phyloP scores from a whole-genome alignment of 2,329 filamentous ascomycete species.

The Didymella lethalis region DNA sequence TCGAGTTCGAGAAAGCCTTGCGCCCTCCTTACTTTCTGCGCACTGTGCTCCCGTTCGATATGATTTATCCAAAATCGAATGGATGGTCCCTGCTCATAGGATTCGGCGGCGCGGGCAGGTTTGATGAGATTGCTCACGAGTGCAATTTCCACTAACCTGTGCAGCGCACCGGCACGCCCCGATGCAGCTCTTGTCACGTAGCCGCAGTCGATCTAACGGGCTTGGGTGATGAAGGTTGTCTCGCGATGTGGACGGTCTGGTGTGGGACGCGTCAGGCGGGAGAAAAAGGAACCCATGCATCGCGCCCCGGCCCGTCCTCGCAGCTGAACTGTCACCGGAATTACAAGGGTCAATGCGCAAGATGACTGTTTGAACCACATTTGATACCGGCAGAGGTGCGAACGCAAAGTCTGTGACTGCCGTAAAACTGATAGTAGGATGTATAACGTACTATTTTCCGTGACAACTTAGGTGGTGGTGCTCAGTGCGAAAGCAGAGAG shows the following conservation, averaged over 20 bases:
- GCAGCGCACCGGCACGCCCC: constrained; percentile 31
- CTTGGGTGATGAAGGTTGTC: constrained; percentile 19
- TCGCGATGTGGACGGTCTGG: constrained; percentile 10
- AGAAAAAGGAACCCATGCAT: constrained; percentile 38
- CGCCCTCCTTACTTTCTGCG: background rate
- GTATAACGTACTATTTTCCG: background rate
- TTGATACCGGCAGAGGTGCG: background rate
- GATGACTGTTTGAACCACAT: constrained; percentile 13
- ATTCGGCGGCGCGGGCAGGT: constrained; percentile 10
- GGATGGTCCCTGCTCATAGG: constrained; percentile 6
- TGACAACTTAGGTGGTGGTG: background rate
- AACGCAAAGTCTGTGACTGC: background rate
- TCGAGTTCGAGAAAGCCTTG: background rate
- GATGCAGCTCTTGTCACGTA: constrained; percentile 28
- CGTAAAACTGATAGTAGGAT: background rate
- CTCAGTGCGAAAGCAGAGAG: constrained; percentile 9
- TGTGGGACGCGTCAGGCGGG: constrained; percentile 39
- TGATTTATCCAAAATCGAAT: background rate
- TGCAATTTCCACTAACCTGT: constrained; percentile 15
- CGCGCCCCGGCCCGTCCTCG: constrained; percentile 46
- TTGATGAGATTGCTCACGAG: constrained; percentile 10
- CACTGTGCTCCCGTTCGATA: background rate
- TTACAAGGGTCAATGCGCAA: constrained; percentile 33
- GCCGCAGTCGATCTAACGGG: constrained; percentile 30
- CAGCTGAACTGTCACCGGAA: constrained; percentile 43